phyloP scores from a whole-genome alignment of 75 land plant genomes.

The Pseudotsuga menziesii region DNA sequence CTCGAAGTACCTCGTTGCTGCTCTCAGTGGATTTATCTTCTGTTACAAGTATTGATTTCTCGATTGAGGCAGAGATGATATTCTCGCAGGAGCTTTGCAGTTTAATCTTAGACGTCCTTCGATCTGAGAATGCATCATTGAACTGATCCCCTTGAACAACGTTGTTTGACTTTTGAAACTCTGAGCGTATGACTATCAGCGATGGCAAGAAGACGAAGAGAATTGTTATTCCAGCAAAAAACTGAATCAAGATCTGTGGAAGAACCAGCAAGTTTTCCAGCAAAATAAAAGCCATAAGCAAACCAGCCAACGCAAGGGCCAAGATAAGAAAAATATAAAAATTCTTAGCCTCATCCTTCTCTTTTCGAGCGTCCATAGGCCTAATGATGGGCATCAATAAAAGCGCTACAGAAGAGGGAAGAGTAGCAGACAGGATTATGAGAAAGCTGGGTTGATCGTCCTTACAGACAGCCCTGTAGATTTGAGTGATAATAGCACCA shows the following conservation, averaged over 20 bases:
- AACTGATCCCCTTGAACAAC: not conserved
- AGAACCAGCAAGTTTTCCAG: constrained; percentile 13
- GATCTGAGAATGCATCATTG: not conserved
- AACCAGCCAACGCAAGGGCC: constrained; percentile 22
- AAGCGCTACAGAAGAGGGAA: constrained; percentile 18
- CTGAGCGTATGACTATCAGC: not conserved
- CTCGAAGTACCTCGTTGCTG: not conserved
- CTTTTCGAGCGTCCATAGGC: constrained; percentile 2
- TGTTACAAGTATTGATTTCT: not conserved
- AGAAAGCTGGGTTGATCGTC: constrained; percentile 9
- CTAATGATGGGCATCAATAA: constrained; percentile 23
- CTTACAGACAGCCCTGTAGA: constrained; percentile 25
- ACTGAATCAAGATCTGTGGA: not conserved
- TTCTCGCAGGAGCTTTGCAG: not conserved
- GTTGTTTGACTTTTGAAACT: not conserved
- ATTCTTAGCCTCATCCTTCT: constrained; percentile 8
- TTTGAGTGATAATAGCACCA: constrained; percentile 36
- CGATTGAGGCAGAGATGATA: not conserved
- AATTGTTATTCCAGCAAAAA: constrained; percentile 12
- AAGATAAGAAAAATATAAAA: constrained; percentile 22
- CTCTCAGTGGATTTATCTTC: not conserved
- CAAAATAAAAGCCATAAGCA: constrained; percentile 26
- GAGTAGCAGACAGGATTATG: constrained; percentile 22
- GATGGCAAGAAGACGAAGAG: constrained; percentile 14
- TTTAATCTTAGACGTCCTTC: not conserved